phyloP scores from a whole-genome alignment of 2,329 filamentous ascomycete genomes.

The Tolypocladium paradoxum region DNA sequence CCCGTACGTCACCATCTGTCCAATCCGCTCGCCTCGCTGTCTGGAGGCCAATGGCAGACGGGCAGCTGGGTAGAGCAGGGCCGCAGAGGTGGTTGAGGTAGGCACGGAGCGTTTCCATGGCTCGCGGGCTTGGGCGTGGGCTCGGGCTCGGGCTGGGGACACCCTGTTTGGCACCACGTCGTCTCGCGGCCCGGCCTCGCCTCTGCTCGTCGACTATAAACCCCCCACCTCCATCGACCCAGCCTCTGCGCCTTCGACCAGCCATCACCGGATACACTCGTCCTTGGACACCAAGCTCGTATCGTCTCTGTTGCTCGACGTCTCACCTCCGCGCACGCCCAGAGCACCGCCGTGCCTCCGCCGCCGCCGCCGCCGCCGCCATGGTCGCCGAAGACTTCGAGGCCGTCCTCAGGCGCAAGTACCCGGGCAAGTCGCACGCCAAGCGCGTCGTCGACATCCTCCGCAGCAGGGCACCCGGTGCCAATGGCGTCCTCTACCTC shows the following conservation, averaged over 20 bases:
- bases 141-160: background rate
- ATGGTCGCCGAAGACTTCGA: conserved; percentile 35
- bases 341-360: background rate
- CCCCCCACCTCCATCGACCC: background rate
- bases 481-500: conserved; percentile 68
- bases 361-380: conserved; percentile 2
- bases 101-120: background rate
- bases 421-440: conserved; percentile 81
- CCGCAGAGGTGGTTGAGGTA: background rate
- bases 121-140: background rate
- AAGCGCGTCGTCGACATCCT: conserved; percentile 74
- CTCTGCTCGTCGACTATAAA: background rate
- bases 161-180: background rate
- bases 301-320: background rate
- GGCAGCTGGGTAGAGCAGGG: background rate
- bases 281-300: background rate
- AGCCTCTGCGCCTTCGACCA: background rate
- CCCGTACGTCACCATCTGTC: background rate
- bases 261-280: background rate
- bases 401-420: conserved; percentile 48
- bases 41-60: background rate
- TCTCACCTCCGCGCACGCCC: background rate
- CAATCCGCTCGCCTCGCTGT: background rate
- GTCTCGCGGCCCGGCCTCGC: background rate
- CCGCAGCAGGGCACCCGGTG: conserved; percentile 51